phyloP scores from a whole-genome alignment of 2,329 filamentous ascomycete species.

The Orbilia brochopaga region DNA sequence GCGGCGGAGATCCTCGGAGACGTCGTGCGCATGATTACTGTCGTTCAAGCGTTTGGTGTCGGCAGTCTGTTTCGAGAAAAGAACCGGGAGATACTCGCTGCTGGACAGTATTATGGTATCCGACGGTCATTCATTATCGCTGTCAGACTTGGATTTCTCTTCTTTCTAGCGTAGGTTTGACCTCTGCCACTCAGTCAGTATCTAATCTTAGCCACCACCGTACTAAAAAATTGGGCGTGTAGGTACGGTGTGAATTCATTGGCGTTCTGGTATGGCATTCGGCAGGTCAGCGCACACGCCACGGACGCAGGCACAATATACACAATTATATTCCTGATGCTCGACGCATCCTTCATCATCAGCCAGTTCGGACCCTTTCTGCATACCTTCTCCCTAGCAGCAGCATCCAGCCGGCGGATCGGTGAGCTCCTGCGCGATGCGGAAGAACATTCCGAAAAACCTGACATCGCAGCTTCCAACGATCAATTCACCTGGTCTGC shows the following conservation, averaged over 20 bases:
- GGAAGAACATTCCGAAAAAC: slow-evolving; percentile 34
- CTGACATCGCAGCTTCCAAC: neutral
- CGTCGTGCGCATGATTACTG: slow-evolving; percentile 60
- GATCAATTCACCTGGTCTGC: slow-evolving; percentile 21
- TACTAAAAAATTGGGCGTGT: neutral
- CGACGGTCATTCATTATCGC: slow-evolving; percentile 67
- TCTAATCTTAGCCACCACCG: neutral
- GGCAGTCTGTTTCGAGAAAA: slow-evolving; percentile 33
- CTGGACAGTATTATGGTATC: slow-evolving; percentile 54
- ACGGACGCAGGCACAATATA: slow-evolving; percentile 65
- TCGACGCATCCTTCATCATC: slow-evolving; percentile 69
- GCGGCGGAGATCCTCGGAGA: slow-evolving; percentile 61
- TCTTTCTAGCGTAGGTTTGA: slow-evolving; percentile 66
- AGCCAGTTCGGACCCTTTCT: slow-evolving; percentile 69
- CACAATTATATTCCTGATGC: slow-evolving; percentile 69
- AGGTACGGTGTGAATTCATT: slow-evolving; percentile 69
- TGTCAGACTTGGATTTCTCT: slow-evolving; percentile 67
- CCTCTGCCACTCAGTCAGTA: neutral
- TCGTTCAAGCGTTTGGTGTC: slow-evolving; percentile 61
- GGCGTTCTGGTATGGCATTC: slow-evolving; percentile 72
- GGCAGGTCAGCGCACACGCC: slow-evolving; percentile 60
- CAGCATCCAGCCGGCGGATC: slow-evolving; percentile 60
- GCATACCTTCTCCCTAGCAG: slow-evolving; percentile 64
- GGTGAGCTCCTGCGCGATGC: slow-evolving; percentile 36
- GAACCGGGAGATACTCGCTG: slow-evolving; percentile 32